Evolutionary conservation across 2,329 filamentous ascomycete species (phyloP).

Genomic region (Malbranchea zuffiana): DNA sequence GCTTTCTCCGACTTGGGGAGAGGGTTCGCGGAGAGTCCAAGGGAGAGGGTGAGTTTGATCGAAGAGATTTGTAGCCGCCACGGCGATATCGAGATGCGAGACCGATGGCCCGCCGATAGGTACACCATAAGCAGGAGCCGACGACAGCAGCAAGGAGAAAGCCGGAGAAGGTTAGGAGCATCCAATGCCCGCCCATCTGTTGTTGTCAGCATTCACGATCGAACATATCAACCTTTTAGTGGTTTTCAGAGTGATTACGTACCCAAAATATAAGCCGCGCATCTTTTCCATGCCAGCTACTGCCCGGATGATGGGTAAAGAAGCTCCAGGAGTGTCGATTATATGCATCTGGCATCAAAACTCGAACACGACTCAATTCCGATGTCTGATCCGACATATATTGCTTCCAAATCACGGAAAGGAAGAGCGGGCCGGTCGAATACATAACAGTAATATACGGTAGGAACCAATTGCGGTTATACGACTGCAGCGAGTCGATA

Average conservation of each 20-base stretch:
- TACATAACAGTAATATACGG: conserved; percentile 74
- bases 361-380: conserved; percentile 46
- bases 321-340: conserved; percentile 59
- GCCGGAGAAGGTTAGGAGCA: conserved; percentile 43
- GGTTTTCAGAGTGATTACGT: conserved; percentile 17
- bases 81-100: conserved; percentile 32
- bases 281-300: conserved; percentile 55
- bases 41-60: conserved; percentile 12
- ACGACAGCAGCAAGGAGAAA: conserved; percentile 40
- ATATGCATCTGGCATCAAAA: conserved; percentile 61
- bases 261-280: conserved; percentile 56
- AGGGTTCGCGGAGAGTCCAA: conserved; percentile 14
- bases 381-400: conserved; percentile 45
- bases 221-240: neutral
- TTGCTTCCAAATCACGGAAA: conserved; percentile 65
- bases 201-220: conserved; percentile 1
- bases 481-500: conserved; percentile 55
- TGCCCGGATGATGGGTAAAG: conserved; percentile 55
- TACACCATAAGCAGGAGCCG: conserved; percentile 40
- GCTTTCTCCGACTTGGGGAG: conserved; percentile 28
- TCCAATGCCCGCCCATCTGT: conserved; percentile 47
- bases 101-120: conserved; percentile 39
- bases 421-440: conserved; percentile 62
- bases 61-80: conserved; percentile 24
- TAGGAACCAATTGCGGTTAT: conserved; percentile 57